Evolutionary conservation across 163 green algal species (phyloP), one percentile per base, ranked within the genome.

Genomic region (Scenedesmus sp.): DNA sequence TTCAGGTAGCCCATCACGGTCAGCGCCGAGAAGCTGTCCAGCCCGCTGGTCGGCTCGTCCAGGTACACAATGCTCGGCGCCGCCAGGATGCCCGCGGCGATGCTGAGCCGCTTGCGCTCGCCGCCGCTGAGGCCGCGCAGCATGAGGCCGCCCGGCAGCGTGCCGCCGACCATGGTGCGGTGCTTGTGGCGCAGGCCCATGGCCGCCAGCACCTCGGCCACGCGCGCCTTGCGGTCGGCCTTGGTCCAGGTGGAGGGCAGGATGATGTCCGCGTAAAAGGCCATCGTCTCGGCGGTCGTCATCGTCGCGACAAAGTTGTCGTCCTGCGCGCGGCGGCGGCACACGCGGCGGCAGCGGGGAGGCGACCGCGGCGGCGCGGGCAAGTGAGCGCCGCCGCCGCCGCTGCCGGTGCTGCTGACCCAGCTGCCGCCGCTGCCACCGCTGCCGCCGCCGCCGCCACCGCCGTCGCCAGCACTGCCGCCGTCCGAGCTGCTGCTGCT

Each of bases 51-150:
- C 13, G 83, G 78, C 82, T 97, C 93, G 78, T 97, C 93, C 60
- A 97, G 78, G 57, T 94, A 94, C 1, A 91, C 84, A 17, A 97
- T 75, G 13, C 63, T 74, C 4, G 91, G 91, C 28, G 73, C 82
- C 53, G 71, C 81, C 54, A 94, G 79, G 22, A 95, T 87, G 77
- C 94, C 93, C 1, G 84, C 93, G 83, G 60, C 75, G 83, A 48
- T 82, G 87, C 64, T 96, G 44, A 98, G 87, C 17, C 94, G 87
- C 87, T 97, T 97, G 65, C 91, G 91, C 87, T 98, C 94, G 6
- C 95, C 95, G 29, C 91, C 91, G 10, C 42, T 80, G 24, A 92
- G 78, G 2, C 84, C 84, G 0, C 84, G 54, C 54, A 89, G 71
- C 29, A 71, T 63, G 24, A 86, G 45, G 24, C 84, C 84, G 44